Evolutionary conservation across 2,329 filamentous ascomycete species (phyloP), one percentile per base, ranked within the genome.

Genomic region (Pseudophaeomoniella oleicola): DNA sequence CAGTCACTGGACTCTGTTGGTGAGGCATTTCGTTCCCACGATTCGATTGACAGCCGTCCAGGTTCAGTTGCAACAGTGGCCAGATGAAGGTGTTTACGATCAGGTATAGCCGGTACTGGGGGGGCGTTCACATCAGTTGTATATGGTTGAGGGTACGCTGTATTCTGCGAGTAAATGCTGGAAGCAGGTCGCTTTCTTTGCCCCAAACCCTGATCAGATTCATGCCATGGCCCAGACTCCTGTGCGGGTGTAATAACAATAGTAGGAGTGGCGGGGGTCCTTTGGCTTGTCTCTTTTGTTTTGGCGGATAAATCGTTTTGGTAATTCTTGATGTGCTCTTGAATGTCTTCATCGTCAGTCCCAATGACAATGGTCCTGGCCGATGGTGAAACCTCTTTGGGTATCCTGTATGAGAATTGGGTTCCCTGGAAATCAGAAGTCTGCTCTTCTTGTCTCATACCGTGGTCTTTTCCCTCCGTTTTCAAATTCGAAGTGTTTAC

Each of bases 341-440:
- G 22, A 10, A 33, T 12, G 32, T 34, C 32, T 6, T 34, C 14
- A 12, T 34, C 32, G 6, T 19, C 32, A 9, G 64, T 51, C 9
- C 64, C 63, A 37, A 67, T 67, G 40, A 63, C 53, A 12, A 67
- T 60, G 10, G 60, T 56, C 10, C 60, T 49, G 40, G 63, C 60
- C 2, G 58, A 62, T 2, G 62, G 62, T 3, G 63, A 66, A 4
- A 64, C 42, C 4, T 53, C 57, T 27, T 54, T 43, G 18, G 35
- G n/a, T 6, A 16, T 14, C 13, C 13, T 32, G 13, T 32, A n/a
- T n/a, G 30, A 32, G n/a, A n/a, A n/a, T n/a, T n/a, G n/a, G n/a
- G n/a, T n/a, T n/a, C n/a, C n/a, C n/a, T n/a, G n/a, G n/a, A n/a
- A n/a, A n/a, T n/a, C n/a, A n/a, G n/a, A n/a, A 6, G 22, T 27